These are phyloP conservation scores for Amoebophrya sp. DNA, from an alignment of 169 alveolate species.

Conservation along the genomic window DNA sequence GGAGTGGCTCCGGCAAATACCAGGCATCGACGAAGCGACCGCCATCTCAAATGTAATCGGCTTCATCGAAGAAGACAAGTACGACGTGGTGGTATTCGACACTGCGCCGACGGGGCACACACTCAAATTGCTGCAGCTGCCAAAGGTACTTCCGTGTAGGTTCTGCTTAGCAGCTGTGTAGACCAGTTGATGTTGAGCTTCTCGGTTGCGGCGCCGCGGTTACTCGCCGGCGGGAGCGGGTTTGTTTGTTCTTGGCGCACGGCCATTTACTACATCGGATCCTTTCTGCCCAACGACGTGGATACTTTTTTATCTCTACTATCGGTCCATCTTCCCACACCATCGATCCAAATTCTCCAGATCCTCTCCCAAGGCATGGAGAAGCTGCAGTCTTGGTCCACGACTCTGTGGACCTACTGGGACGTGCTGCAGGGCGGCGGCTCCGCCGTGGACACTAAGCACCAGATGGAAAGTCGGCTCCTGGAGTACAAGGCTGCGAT, in stretches of 20 bases:
- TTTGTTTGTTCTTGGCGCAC: too few relatives aligned
- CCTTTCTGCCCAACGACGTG: too few relatives aligned
- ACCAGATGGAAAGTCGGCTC: constrained; percentile 35
- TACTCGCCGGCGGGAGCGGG: too few relatives aligned
- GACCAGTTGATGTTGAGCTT: too few relatives aligned
- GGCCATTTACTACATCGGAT: too few relatives aligned
- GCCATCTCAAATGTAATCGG: constrained; percentile 61
- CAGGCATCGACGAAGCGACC: constrained; percentile 85
- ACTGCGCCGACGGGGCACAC: constrained; percentile 92
- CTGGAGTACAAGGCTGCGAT: constrained; percentile 36
- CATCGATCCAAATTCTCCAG: not conserved
- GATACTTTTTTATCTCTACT: not conserved
- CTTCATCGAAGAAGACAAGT: constrained; percentile 54
- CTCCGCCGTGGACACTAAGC: constrained; percentile 33
- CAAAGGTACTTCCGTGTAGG: constrained; percentile 28
- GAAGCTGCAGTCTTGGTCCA: constrained; percentile 12
- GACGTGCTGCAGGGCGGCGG: not conserved
- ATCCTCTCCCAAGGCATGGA: constrained; percentile 2
- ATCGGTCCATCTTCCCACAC: not conserved
- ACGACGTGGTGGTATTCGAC: constrained; percentile 68
- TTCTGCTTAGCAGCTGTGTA: too few relatives aligned
- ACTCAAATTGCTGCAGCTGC: constrained; percentile 70
- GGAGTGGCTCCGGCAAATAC: constrained; percentile 66
- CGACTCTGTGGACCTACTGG: constrained; percentile 12
- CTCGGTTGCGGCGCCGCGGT: too few relatives aligned